These are phyloP conservation scores for Boletus rufocinnamomeus DNA, from an alignment of 768 basidiomycete species.

Conservation along the genomic window DNA sequence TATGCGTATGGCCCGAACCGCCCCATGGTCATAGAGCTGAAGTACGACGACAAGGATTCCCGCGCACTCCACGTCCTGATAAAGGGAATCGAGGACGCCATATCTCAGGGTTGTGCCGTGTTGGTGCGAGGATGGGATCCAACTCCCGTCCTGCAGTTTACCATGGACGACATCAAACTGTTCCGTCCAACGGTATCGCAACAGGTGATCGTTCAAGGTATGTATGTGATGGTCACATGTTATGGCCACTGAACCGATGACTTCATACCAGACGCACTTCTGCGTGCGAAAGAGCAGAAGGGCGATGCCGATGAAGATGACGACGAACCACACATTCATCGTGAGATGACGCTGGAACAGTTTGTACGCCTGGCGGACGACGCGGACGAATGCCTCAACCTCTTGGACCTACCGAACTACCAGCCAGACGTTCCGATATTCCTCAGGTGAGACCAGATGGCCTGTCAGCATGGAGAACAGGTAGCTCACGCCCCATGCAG, in stretches of 20 bases:
- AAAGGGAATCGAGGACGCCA: too few relatives aligned
- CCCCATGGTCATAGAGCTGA: too few relatives aligned
- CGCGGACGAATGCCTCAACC: neutral
- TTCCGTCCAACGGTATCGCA: neutral
- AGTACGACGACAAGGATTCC: too few relatives aligned
- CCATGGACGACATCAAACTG: neutral
- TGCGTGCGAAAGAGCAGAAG: neutral
- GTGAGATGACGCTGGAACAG: neutral
- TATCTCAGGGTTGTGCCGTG: neutral
- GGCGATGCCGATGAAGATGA: neutral
- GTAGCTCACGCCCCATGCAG: too few relatives aligned
- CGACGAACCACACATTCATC: neutral
- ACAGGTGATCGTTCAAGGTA: neutral
- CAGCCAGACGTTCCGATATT: neutral
- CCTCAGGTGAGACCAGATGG: neutral
- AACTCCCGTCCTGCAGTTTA: neutral
- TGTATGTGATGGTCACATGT: too few relatives aligned
- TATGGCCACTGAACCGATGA: too few relatives aligned
- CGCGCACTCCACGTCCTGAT: too few relatives aligned
- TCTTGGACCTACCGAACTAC: neutral
- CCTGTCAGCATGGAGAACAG: too few relatives aligned
- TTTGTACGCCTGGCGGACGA: neutral
- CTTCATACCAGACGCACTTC: neutral
- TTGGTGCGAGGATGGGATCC: neutral
- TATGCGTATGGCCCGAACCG: too few relatives aligned